These are phyloP conservation scores for Pythium oligandrum DNA, from an alignment of 352 stramenopile species.

Conservation along the genomic window DNA sequence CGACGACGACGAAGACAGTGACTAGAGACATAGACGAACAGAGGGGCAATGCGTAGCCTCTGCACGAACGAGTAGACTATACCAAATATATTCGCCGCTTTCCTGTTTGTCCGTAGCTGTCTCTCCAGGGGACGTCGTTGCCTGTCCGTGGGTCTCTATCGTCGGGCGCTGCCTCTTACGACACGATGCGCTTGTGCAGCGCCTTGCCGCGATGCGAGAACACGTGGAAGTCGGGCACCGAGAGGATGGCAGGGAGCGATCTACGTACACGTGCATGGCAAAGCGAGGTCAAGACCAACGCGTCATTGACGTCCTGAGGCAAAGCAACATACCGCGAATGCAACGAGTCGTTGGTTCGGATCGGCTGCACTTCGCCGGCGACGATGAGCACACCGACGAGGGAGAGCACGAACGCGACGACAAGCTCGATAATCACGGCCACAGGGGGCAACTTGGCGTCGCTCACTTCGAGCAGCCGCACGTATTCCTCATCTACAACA, in stretches of 20 bases:
- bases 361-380: slow-evolving; percentile 63
- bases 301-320: background rate
- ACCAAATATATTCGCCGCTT: too few relatives aligned
- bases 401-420: slow-evolving; percentile 59
- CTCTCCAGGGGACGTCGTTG: too few relatives aligned
- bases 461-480: slow-evolving; percentile 64
- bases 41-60: background rate
- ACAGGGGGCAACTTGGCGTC: slow-evolving; percentile 64
- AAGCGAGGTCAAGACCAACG: background rate
- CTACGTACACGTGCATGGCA: slow-evolving; percentile 15
- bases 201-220: slow-evolving; percentile 80
- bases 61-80: too few relatives aligned
- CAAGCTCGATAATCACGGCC: slow-evolving; percentile 67
- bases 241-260: slow-evolving; percentile 60
- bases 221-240: slow-evolving; percentile 70
- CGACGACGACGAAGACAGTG: slow-evolving; percentile 35
- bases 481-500: slow-evolving; percentile 65
- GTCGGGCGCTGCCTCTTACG: slow-evolving; percentile 6
- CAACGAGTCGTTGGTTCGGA: slow-evolving; percentile 63
- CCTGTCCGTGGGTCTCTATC: too few relatives aligned
- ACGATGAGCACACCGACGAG: slow-evolving; percentile 66
- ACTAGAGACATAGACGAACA: slow-evolving; percentile 12
- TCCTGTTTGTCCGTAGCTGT: too few relatives aligned
- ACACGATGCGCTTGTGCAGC: slow-evolving; percentile 59
- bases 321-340: slow-evolving; percentile 43